Conservation (phyloP, 352 stramenopile genomes). For the Peronospora belbahrii region DNA sequence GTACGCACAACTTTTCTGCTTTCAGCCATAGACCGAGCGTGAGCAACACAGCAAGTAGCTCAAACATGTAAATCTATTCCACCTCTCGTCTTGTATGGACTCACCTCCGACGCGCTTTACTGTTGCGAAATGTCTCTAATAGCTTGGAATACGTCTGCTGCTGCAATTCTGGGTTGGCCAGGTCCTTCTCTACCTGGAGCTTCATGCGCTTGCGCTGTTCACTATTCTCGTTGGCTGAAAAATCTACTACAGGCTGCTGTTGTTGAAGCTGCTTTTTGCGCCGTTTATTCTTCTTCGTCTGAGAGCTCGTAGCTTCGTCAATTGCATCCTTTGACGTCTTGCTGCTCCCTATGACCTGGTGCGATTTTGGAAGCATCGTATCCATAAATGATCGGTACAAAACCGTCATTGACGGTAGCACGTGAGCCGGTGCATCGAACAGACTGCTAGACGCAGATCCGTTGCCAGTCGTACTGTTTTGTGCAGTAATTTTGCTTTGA, state of each 20-base stretch:
- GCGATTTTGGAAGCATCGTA: conserved; percentile 71
- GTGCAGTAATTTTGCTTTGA: conserved; percentile 14
- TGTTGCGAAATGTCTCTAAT: conserved; percentile 55
- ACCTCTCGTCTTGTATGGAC: conserved; percentile 4
- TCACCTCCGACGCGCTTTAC: conserved; percentile 21
- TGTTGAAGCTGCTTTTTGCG: conserved; percentile 47
- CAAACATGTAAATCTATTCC: conserved; percentile 36
- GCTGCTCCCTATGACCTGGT: conserved; percentile 15
- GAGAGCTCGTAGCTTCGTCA: conserved; percentile 3
- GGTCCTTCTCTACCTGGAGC: conserved; percentile 56
- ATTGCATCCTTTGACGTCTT: conserved; percentile 10
- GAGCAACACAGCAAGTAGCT: conserved; percentile 2
- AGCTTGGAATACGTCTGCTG: conserved; percentile 69
- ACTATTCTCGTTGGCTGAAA: conserved; percentile 17
- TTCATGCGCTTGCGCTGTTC: conserved; percentile 57
- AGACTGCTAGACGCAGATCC: conserved; percentile 27
- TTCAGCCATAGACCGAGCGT: neutral
- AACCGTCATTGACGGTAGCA: conserved; percentile 74
- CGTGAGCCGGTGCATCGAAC: conserved; percentile 76
- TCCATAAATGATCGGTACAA: conserved; percentile 85
- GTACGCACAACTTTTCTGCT: neutral
- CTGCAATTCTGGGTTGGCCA: conserved; percentile 44
- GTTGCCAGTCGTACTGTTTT: conserved; percentile 15
- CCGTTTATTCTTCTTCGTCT: conserved; percentile 59
- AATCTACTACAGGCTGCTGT: conserved; percentile 16